Conservation (phyloP, 352 stramenopile species). For the Aphanomyces stellatus region DNA sequence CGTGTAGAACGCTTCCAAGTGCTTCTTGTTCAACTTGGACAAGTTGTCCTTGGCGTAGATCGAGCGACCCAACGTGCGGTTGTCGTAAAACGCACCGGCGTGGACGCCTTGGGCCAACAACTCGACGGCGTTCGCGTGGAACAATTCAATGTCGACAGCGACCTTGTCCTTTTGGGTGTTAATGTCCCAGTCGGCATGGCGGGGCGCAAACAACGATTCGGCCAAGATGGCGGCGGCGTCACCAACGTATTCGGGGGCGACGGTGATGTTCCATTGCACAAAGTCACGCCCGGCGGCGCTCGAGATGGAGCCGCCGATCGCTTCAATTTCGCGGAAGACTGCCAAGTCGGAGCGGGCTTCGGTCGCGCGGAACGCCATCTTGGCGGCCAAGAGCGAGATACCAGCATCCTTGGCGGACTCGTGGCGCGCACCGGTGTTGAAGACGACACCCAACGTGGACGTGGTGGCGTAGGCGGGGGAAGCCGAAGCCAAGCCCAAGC, state of each 20-base stretch:
- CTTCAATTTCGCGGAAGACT: conserved; percentile 75
- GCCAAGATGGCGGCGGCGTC: conserved; percentile 62
- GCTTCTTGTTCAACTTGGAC: conserved; percentile 32
- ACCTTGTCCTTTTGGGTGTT: conserved; percentile 62
- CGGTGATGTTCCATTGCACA: conserved; percentile 68
- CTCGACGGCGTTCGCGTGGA: conserved; percentile 31
- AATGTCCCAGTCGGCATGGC: conserved; percentile 74
- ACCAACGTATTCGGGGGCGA: conserved; percentile 58
- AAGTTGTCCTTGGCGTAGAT: conserved; percentile 49
- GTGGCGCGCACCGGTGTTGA: conserved; percentile 47
- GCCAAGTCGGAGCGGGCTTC: conserved; percentile 63
- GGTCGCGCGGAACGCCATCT: conserved; percentile 79
- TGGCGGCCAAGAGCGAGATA: conserved; percentile 66
- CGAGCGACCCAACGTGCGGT: conserved; percentile 53
- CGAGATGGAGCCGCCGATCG: conserved; percentile 56
- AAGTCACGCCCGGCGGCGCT: conserved; percentile 58
- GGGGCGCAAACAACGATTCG: conserved; percentile 65
- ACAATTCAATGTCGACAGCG: conserved; percentile 38
- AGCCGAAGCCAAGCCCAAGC: conserved; percentile 7
- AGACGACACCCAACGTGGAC: conserved; percentile 54
- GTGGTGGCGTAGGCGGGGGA: conserved; percentile 8
- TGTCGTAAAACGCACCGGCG: conserved; percentile 74
- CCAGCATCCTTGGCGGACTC: conserved; percentile 66
- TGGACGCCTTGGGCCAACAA: conserved; percentile 53
- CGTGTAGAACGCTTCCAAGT: conserved; percentile 49